Evolutionary conservation across 257 asterid genomes (phyloP).

Genomic region (Solanum peruvianum): DNA sequence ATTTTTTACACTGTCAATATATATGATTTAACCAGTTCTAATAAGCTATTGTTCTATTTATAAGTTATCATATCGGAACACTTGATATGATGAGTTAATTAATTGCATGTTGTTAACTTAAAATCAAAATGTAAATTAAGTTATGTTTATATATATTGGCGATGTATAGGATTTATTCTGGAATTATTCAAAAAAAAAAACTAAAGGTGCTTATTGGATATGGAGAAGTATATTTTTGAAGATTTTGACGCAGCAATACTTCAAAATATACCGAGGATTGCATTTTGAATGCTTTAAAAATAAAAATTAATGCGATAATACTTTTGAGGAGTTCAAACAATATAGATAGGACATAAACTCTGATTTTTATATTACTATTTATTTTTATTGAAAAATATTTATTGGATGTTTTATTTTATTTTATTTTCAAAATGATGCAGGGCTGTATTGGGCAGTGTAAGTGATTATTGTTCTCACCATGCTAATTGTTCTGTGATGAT

Average conservation of each 20-base stretch:
- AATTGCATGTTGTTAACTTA: background rate
- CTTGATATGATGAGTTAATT: background rate
- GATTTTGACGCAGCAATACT: background rate
- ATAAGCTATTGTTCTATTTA: too few species aligned
- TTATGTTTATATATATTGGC: background rate
- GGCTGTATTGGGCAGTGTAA: background rate
- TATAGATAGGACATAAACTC: background rate
- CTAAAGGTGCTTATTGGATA: fast-evolving
- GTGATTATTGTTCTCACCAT: background rate
- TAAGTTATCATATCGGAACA: background rate
- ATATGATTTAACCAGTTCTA: background rate
- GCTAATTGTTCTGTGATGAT: background rate
- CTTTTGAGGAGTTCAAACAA: fast-evolving
- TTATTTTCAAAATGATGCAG: background rate
- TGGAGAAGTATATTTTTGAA: background rate
- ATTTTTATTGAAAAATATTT: background rate
- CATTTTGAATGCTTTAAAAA: background rate
- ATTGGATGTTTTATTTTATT: background rate
- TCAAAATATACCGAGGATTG: background rate
- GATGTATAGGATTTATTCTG: background rate
- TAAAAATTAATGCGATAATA: fast-evolving
- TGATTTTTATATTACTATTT: background rate
- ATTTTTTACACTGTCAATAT: background rate
- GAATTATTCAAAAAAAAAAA: background rate
- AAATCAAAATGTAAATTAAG: too few species aligned